A percentile compares a stretch with the other conserved stretches of the same genome.
These are phyloP conservation scores for Harringtonia aguacate DNA, from an alignment of 2,329 filamentous ascomycete species.

Conservation along the genomic window DNA sequence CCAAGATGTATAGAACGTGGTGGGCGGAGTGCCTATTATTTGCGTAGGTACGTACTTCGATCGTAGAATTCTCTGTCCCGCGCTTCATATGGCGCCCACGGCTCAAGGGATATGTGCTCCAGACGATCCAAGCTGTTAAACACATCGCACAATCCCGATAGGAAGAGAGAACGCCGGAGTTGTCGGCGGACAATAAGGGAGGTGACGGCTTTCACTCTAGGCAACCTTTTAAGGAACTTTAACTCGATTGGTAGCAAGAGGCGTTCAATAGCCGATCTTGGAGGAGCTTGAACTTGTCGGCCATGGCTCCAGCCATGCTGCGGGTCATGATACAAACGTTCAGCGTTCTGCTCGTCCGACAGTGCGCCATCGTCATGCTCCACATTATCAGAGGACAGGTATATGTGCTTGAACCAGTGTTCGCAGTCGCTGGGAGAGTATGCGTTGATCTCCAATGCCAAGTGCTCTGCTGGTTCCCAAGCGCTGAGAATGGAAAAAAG, in stretches of 20 bases:
- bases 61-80: background rate
- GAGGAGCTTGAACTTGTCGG: conserved; percentile 15
- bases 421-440: conserved; percentile 23
- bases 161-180: conserved; percentile 17
- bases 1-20: background rate
- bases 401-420: conserved; percentile 21
- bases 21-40: background rate
- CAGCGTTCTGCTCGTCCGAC: background rate
- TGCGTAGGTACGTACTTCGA: background rate
- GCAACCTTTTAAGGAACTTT: conserved; percentile 9
- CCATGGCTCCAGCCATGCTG: conserved; percentile 21
- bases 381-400: conserved; percentile 15
- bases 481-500: conserved; percentile 20
- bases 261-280: conserved; percentile 12
- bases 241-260: conserved; percentile 15
- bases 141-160: conserved; percentile 9
- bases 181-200: conserved; percentile 22
- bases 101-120: conserved; percentile 21
- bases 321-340: conserved; percentile 14
- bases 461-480: conserved; percentile 15
- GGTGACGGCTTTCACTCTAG: conserved; percentile 18
- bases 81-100: conserved; percentile 14
- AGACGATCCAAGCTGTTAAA: conserved; percentile 16
- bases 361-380: conserved; percentile 7
- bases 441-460: conserved; percentile 23